A percentile compares a stretch with the other conserved stretches of the same genome.
phyloP scores from a whole-genome alignment of 2,329 filamentous ascomycete genomes.

The Orbilia ellipsospora region DNA sequence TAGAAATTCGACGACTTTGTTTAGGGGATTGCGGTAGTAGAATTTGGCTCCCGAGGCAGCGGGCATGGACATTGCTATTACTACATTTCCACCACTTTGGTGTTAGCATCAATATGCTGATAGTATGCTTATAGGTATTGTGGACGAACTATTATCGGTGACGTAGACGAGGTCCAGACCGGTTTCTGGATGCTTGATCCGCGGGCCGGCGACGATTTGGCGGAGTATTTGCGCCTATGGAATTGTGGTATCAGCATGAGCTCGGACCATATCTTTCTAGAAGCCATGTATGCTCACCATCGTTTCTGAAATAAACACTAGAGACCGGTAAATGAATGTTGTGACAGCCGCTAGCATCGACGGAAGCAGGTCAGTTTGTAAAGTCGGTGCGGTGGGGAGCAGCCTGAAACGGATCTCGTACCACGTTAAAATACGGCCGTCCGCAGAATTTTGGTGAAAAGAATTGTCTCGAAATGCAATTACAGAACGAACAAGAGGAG shows the following conservation, averaged over 20 bases:
- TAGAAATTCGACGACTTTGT: constrained; percentile 86
- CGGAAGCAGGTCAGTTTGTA: constrained; percentile 11
- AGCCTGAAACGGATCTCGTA: too few species aligned
- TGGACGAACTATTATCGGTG: constrained; percentile 77
- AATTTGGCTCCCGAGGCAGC: constrained; percentile 88
- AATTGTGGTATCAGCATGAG: background rate
- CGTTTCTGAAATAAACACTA: constrained; percentile 18
- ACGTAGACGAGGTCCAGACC: constrained; percentile 96
- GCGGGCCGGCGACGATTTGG: constrained; percentile 89
- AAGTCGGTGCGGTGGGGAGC: too few species aligned
- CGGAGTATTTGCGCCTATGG: constrained; percentile 70
- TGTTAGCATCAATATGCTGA: background rate
- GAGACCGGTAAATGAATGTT: constrained; percentile 3
- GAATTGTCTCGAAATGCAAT: too few species aligned
- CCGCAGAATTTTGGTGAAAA: too few species aligned
- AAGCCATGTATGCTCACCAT: constrained; percentile 28
- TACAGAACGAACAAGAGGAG: background rate
- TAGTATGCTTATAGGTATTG: background rate
- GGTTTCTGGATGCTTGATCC: constrained; percentile 84
- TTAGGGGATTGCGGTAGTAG: constrained; percentile 92
- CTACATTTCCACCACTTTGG: constrained; percentile 62
- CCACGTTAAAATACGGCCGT: too few species aligned
- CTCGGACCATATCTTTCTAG: background rate
- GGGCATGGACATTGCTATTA: constrained; percentile 83
- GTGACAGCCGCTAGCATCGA: constrained; percentile 18